Conservation (phyloP, 345 rosid species). For the Erodium maritimum region DNA sequence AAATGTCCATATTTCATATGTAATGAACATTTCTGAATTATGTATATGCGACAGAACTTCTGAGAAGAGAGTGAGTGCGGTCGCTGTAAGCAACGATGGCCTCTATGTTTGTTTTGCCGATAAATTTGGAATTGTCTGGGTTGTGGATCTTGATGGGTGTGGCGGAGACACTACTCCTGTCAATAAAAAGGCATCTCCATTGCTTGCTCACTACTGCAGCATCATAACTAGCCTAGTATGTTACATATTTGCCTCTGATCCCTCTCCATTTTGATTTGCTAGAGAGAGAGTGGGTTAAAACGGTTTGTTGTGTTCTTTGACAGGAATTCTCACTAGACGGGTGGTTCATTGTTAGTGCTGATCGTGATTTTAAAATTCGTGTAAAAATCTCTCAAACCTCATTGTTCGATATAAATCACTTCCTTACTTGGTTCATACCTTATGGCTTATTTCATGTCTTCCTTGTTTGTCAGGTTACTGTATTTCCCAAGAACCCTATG, state of each 20-base stretch:
- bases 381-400: slow-evolving; percentile 29
- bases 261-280: neutral
- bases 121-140: slow-evolving; percentile 96
- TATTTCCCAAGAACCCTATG: slow-evolving; percentile 67
- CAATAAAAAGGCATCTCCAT: slow-evolving; percentile 45
- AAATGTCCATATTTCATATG: neutral
- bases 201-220: slow-evolving; percentile 94
- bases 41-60: slow-evolving; percentile 34
- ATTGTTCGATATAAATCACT: slow-evolving; percentile 5
- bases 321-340: slow-evolving; percentile 93
- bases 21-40: neutral
- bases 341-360: slow-evolving; percentile 59
- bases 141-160: slow-evolving; percentile 39
- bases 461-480: slow-evolving; percentile 46
- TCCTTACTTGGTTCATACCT: slow-evolving; percentile 10
- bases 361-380: slow-evolving; percentile 86
- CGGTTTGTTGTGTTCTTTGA: slow-evolving; percentile 10
- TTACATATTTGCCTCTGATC: neutral
- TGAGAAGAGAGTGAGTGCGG: slow-evolving; percentile 87
- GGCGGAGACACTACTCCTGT: slow-evolving; percentile 22
- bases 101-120: slow-evolving; percentile 73
- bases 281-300: neutral
- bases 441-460: slow-evolving; percentile 6
- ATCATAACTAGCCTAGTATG: slow-evolving; percentile 81
- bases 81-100: slow-evolving; percentile 59